Conservation (phyloP, 1,284 basidiomycete genomes). For the Puccinia horiana region DNA sequence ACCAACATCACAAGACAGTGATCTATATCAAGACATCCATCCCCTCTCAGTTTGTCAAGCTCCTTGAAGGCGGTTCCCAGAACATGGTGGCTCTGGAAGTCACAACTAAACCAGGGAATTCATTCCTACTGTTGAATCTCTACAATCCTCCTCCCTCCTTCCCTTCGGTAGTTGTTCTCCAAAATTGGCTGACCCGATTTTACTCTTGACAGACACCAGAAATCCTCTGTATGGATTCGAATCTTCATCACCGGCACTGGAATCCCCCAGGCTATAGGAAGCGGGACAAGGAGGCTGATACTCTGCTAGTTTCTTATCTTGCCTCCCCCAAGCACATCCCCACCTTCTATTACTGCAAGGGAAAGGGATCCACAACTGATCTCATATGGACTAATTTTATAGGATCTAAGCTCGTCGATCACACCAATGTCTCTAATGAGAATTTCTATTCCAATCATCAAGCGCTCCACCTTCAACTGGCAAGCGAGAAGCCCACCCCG, state of each 20-base stretch:
- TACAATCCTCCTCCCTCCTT: no score
- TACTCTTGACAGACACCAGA: no score
- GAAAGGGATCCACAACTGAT: background rate
- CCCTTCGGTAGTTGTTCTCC: no score
- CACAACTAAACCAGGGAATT: no score
- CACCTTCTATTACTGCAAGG: background rate
- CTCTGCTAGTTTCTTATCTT: background rate
- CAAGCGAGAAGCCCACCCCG: background rate
- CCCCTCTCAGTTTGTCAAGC: no score
- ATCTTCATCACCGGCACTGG: constrained; percentile 22
- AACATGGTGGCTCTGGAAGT: no score
- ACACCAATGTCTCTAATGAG: background rate
- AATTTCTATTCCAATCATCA: background rate
- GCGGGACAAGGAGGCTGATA: background rate
- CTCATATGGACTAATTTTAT: constrained; percentile 14
- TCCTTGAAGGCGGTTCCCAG: no score
- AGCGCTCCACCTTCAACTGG: background rate
- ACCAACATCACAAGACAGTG: no score
- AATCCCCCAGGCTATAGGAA: background rate
- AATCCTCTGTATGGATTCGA: no score
- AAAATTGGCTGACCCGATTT: no score
- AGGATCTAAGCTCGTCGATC: background rate
- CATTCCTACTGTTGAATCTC: no score
- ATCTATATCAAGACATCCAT: no score
- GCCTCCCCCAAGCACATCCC: constrained; percentile 2